Conservation (phyloP, 2,329 filamentous ascomycete species). For the Lachnum nothofagi region DNA sequence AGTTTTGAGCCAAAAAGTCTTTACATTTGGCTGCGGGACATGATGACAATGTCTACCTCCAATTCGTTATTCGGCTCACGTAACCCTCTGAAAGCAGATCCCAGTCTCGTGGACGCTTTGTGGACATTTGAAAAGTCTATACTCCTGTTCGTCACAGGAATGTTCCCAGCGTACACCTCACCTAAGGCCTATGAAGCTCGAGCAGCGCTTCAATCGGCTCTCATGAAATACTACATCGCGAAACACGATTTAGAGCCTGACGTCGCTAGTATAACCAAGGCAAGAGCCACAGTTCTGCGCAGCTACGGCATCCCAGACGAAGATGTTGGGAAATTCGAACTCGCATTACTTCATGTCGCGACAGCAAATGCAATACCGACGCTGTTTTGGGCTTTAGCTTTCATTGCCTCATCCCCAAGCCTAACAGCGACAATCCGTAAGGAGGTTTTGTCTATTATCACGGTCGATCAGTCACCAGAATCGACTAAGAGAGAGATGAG, state of each 20-base stretch:
- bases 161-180: slow-evolving; percentile 31
- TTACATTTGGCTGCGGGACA: slow-evolving; percentile 36
- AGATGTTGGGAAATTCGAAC: slow-evolving; percentile 32
- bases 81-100: slow-evolving; percentile 38
- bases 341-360: slow-evolving; percentile 29
- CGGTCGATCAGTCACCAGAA: background rate
- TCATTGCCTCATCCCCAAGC: slow-evolving; percentile 29
- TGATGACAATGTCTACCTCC: slow-evolving; percentile 37
- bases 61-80: slow-evolving; percentile 40
- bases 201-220: slow-evolving; percentile 35
- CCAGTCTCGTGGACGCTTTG: slow-evolving; percentile 36
- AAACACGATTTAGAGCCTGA: slow-evolving; percentile 30
- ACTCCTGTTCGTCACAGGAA: slow-evolving; percentile 25
- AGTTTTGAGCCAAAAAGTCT: slow-evolving; percentile 34
- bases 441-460: slow-evolving; percentile 29
- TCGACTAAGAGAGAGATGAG: slow-evolving; percentile 15
- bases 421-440: slow-evolving; percentile 27
- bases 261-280: slow-evolving; percentile 19
- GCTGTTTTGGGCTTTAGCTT: slow-evolving; percentile 35
- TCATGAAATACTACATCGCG: slow-evolving; percentile 31
- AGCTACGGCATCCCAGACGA: slow-evolving; percentile 24
- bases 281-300: slow-evolving; percentile 27
- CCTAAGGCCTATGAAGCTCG: slow-evolving; percentile 29
- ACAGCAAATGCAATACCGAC: slow-evolving; percentile 37
- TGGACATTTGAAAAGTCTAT: slow-evolving; percentile 32